Evolutionary conservation across 139 green algal species (phyloP).

Genomic region (Spirogloea muscicola): DNA sequence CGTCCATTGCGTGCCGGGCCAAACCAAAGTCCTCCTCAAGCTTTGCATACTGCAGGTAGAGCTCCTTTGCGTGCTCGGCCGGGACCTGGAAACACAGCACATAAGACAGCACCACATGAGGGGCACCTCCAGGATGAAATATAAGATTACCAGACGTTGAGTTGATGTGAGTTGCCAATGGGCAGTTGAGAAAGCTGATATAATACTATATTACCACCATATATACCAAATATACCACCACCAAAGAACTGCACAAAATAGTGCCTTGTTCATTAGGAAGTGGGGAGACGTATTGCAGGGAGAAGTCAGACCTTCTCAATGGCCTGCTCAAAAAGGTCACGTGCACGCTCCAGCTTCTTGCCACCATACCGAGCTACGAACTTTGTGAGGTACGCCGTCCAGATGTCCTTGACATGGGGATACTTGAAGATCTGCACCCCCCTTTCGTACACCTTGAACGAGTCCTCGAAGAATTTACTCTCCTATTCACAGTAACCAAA

Average conservation of each 20-base stretch:
- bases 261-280: no score
- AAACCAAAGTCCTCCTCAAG: slow-evolving; percentile 92
- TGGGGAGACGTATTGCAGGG: no score
- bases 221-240: no score
- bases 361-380: slow-evolving; percentile 85
- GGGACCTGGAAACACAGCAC: slow-evolving; percentile 43
- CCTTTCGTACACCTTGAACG: slow-evolving; percentile 91
- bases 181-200: no score
- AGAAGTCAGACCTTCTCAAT: slow-evolving; percentile 57
- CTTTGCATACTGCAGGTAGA: slow-evolving; percentile 77
- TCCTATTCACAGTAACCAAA: slow-evolving; percentile 59
- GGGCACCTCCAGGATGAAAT: no score
- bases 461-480: slow-evolving; percentile 87
- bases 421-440: slow-evolving; percentile 93
- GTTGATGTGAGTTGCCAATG: no score
- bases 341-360: slow-evolving; percentile 87
- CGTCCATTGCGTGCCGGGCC: slow-evolving; percentile 78
- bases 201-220: no score
- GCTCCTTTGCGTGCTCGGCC: slow-evolving; percentile 60
- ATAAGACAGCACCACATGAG: no score
- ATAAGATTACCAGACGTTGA: no score
- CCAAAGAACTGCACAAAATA: no score
- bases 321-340: slow-evolving; percentile 93
- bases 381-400: slow-evolving; percentile 84
- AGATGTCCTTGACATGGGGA: slow-evolving; percentile 92